Conservation (phyloP, 768 basidiomycete genomes). For the Jaapia argillacea region DNA sequence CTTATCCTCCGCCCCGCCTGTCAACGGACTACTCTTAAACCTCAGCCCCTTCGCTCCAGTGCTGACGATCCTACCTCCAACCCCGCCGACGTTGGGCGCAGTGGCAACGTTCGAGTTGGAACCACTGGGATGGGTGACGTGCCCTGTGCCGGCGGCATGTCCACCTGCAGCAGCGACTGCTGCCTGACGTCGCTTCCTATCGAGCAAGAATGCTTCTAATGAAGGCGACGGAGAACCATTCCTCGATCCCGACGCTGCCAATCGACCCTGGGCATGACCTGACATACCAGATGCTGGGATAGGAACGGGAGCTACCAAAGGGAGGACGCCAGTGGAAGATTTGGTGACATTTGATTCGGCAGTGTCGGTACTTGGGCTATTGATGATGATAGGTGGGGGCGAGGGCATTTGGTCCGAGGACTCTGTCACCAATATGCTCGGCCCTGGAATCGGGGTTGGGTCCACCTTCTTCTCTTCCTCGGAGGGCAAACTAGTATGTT, state of each 20-base stretch:
- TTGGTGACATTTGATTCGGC: neutral
- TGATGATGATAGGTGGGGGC: too few relatives aligned
- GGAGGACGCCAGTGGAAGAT: constrained; percentile 4
- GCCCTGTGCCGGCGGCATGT: constrained; percentile 16
- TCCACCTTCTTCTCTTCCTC: neutral
- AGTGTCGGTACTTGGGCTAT: neutral
- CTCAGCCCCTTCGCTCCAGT: constrained; percentile 35
- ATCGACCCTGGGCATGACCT: neutral
- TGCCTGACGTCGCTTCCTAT: constrained; percentile 47
- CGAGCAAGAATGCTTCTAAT: constrained; percentile 57
- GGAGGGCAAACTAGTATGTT: neutral
- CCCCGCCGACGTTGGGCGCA: constrained; percentile 8
- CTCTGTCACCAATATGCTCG: neutral
- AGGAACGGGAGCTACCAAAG: constrained; percentile 7
- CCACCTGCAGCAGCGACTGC: constrained; percentile 11
- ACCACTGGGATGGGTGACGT: constrained; percentile 4
- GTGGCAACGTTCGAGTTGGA: constrained; percentile 4
- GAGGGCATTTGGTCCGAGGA: neutral
- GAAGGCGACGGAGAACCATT: constrained; percentile 42
- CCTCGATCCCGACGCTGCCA: too few relatives aligned
- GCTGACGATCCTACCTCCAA: too few relatives aligned
- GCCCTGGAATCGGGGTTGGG: neutral
- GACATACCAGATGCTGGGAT: constrained; percentile 7
- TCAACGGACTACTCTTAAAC: constrained; percentile 71
- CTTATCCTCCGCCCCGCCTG: constrained; percentile 23